Conservation (phyloP, 352 stramenopile genomes). For the Pythium scleroteichum region DNA sequence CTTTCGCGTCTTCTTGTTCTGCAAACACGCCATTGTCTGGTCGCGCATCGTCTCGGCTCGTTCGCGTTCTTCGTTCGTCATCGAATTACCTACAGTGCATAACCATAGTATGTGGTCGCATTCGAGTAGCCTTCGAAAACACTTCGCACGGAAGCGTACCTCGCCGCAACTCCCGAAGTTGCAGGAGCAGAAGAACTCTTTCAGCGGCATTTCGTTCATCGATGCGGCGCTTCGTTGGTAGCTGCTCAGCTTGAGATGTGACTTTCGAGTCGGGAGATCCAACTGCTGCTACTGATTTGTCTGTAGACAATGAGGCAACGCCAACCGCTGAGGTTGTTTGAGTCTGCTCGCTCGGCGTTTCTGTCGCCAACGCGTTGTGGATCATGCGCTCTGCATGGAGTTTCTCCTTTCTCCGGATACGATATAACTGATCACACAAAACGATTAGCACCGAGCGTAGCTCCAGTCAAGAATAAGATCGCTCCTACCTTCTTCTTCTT, state of each 20-base stretch:
- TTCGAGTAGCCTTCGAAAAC: no score
- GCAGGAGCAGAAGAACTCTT: constrained; percentile 29
- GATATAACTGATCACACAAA: constrained; percentile 4
- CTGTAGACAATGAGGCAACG: no score
- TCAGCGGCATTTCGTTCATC: constrained; percentile 4
- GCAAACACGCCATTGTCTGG: background rate
- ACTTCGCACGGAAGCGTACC: no score
- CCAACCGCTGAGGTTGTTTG: background rate
- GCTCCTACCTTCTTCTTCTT: constrained; percentile 37
- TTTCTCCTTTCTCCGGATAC: background rate
- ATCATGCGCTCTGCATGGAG: constrained; percentile 17
- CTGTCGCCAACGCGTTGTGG: background rate
- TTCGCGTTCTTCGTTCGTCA: background rate
- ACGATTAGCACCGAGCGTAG: background rate
- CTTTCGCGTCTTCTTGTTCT: constrained; percentile 8
- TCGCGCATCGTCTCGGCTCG: background rate
- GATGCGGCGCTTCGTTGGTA: no score
- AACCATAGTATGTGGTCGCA: no score
- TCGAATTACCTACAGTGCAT: background rate
- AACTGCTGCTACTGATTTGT: no score
- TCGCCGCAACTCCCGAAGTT: constrained; percentile 17
- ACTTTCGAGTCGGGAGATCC: no score
- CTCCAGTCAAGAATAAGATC: background rate
- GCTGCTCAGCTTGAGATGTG: no score
- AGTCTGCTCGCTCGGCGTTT: background rate